Percentiles rank a stretch among this genome's conserved stretches.
These are phyloP conservation scores for Xylariaceae sp. DNA, from an alignment of 2,329 filamentous ascomycete species.

Conservation along the genomic window DNA sequence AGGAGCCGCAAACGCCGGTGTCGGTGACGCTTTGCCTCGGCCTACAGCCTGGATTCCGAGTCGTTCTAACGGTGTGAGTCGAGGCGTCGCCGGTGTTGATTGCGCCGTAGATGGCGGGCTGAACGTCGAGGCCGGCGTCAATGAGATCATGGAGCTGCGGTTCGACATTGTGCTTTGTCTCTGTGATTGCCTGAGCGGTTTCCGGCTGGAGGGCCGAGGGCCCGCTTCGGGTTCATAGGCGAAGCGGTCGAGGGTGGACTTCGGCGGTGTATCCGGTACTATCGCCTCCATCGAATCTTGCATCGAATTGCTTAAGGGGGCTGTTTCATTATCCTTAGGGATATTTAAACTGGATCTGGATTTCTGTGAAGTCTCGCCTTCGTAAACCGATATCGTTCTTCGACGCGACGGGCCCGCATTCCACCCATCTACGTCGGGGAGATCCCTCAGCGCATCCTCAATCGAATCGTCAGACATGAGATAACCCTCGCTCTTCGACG, in stretches of 20 bases:
- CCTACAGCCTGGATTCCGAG: slow-evolving; percentile 46
- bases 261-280: slow-evolving; percentile 26
- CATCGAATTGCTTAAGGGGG: background rate
- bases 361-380: slow-evolving; percentile 34
- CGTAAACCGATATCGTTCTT: slow-evolving; percentile 43
- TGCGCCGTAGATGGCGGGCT: slow-evolving; percentile 40
- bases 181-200: slow-evolving; percentile 4
- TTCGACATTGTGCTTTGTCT: slow-evolving; percentile 19
- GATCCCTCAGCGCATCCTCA: slow-evolving; percentile 47
- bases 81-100: slow-evolving; percentile 39
- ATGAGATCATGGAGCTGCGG: slow-evolving; percentile 22
- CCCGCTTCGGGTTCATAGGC: slow-evolving; percentile 18
- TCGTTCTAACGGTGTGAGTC: slow-evolving; percentile 50
- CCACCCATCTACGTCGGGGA: slow-evolving; percentile 53
- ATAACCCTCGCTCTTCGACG: slow-evolving; percentile 38
- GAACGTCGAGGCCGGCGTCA: slow-evolving; percentile 38
- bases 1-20: slow-evolving; percentile 21
- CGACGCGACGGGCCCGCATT: slow-evolving; percentile 33
- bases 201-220: slow-evolving; percentile 7
- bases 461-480: slow-evolving; percentile 55
- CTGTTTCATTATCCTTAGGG: slow-evolving; percentile 19
- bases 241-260: slow-evolving; percentile 33
- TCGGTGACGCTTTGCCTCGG: slow-evolving; percentile 26
- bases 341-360: slow-evolving; percentile 5
- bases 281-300: background rate